Percentiles rank a stretch among this genome's conserved stretches.
Conservation (phyloP, 495 filamentous ascomycete species). For the Ramalina intermedia region DNA sequence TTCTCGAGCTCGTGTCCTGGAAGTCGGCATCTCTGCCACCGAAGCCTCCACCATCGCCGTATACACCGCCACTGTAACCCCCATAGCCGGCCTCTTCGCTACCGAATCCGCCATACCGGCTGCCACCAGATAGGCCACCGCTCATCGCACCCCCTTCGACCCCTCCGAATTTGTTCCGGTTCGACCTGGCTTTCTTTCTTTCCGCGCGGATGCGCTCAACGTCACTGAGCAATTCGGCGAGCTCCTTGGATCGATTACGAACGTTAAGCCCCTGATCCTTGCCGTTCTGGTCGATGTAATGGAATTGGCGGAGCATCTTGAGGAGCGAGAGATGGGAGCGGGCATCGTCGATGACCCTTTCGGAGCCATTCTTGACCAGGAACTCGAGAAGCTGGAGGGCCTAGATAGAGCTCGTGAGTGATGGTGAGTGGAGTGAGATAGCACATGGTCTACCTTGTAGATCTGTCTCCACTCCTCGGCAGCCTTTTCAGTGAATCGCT, state of each 20-base stretch:
- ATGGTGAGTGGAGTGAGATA: background rate
- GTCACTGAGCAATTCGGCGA: slow-evolving; percentile 83
- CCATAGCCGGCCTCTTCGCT: slow-evolving; percentile 58
- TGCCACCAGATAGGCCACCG: slow-evolving; percentile 40
- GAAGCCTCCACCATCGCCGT: slow-evolving; percentile 85
- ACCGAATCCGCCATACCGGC: slow-evolving; percentile 78
- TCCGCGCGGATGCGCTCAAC: slow-evolving; percentile 87
- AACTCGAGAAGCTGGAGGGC: slow-evolving; percentile 92
- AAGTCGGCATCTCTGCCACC: slow-evolving; percentile 58
- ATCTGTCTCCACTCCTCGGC: slow-evolving; percentile 99
- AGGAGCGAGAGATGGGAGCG: slow-evolving; percentile 85
- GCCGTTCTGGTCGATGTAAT: slow-evolving; percentile 89
- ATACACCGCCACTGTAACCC: slow-evolving; percentile 75
- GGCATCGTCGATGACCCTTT: slow-evolving; percentile 95
- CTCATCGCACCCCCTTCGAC: slow-evolving; percentile 65
- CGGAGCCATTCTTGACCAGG: slow-evolving; percentile 94
- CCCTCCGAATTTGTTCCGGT: slow-evolving; percentile 86
- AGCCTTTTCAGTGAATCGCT: slow-evolving; percentile 94
- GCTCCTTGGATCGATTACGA: slow-evolving; percentile 86
- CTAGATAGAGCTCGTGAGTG: slow-evolving; percentile 20
- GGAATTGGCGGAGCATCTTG: slow-evolving; percentile 98
- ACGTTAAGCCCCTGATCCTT: slow-evolving; percentile 99
- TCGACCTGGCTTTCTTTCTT: slow-evolving; percentile 81
- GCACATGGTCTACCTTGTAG: slow-evolving; percentile 53
- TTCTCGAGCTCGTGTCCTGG: slow-evolving; percentile 42